Evolutionary conservation across 495 filamentous ascomycete species (phyloP).

Genomic region (Neurospora discreta): DNA sequence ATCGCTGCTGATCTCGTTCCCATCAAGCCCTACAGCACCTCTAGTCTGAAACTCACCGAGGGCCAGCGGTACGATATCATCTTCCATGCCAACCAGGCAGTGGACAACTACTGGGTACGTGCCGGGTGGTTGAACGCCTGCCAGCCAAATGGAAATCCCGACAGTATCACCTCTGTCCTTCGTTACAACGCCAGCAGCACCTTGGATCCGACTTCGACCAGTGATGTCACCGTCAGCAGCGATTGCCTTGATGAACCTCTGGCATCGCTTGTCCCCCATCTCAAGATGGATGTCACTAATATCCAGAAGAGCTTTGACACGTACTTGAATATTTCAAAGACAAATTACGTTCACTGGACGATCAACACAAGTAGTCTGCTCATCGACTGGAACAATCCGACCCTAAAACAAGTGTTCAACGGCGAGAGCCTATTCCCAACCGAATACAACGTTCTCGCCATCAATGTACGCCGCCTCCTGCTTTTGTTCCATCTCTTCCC

Average conservation of each 20-base stretch:
- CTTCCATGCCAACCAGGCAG: slow-evolving; percentile 42
- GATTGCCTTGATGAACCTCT: slow-evolving; percentile 20
- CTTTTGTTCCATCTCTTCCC: neutral
- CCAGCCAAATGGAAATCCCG: slow-evolving; percentile 23
- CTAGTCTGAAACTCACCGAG: slow-evolving; percentile 43
- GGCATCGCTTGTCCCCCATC: slow-evolving; percentile 18
- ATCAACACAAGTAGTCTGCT: slow-evolving; percentile 21
- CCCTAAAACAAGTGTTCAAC: slow-evolving; percentile 14
- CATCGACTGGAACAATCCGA: slow-evolving; percentile 24
- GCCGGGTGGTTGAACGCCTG: slow-evolving; percentile 31
- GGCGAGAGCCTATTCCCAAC: slow-evolving; percentile 19
- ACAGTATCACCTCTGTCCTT: slow-evolving; percentile 45
- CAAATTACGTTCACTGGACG: slow-evolving; percentile 21
- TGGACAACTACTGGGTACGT: slow-evolving; percentile 47
- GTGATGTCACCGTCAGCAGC: slow-evolving; percentile 10
- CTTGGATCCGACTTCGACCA: slow-evolving; percentile 20
- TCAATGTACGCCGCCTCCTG: neutral
- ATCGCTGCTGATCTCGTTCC: slow-evolving; percentile 41
- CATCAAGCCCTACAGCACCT: slow-evolving; percentile 36
- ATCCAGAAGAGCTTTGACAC: slow-evolving; percentile 2
- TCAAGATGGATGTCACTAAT: slow-evolving; percentile 21
- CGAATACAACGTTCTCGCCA: slow-evolving; percentile 20
- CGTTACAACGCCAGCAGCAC: slow-evolving; percentile 34
- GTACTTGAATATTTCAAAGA: neutral
- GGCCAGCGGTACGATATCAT: slow-evolving; percentile 62